phyloP scores from a whole-genome alignment of 139 green algal species.

The Spirogloea muscicola region DNA sequence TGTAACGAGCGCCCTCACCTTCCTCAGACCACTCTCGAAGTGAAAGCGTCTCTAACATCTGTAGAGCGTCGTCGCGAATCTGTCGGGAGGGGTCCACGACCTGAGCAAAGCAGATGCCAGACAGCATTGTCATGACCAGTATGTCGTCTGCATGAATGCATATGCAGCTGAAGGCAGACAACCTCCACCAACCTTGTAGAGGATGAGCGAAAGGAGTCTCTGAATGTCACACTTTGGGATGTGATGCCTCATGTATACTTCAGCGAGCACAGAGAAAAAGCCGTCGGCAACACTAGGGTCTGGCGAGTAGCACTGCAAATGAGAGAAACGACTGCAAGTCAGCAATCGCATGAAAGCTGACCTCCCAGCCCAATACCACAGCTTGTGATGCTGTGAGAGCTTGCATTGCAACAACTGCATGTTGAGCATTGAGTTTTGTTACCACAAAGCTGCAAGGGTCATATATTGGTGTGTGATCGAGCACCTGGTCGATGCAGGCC shows the following conservation, averaged over 20 bases:
- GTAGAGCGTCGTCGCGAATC: constrained; percentile 78
- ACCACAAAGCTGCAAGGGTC: too few relatives aligned
- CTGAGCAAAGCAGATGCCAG: too few relatives aligned
- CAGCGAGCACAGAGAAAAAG: constrained; percentile 62
- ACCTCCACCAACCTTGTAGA: constrained; percentile 93
- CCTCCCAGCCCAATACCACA: too few relatives aligned
- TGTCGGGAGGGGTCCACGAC: constrained; percentile 44
- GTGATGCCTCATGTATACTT: constrained; percentile 44
- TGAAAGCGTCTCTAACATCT: constrained; percentile 72
- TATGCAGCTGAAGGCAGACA: too few relatives aligned
- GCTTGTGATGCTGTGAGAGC: too few relatives aligned
- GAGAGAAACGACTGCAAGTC: too few relatives aligned
- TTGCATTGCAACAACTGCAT: too few relatives aligned
- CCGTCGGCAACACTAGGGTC: constrained; percentile 54
- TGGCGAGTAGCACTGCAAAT: constrained; percentile 70
- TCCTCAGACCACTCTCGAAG: constrained; percentile 25
- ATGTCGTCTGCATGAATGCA: too few relatives aligned
- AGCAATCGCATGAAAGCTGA: too few relatives aligned
- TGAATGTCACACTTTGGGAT: constrained; percentile 48
- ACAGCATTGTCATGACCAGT: too few relatives aligned
- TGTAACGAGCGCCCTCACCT: constrained; percentile 7
- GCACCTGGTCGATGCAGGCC: constrained; percentile 56
- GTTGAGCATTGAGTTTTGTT: too few relatives aligned
- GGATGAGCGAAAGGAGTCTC: constrained; percentile 72
- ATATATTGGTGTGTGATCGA: too few relatives aligned